A percentile compares a stretch with the other conserved stretches of the same genome.
These are phyloP conservation scores for Vigna nakashimae DNA, from an alignment of 306 rosid genomes.

Conservation along the genomic window DNA sequence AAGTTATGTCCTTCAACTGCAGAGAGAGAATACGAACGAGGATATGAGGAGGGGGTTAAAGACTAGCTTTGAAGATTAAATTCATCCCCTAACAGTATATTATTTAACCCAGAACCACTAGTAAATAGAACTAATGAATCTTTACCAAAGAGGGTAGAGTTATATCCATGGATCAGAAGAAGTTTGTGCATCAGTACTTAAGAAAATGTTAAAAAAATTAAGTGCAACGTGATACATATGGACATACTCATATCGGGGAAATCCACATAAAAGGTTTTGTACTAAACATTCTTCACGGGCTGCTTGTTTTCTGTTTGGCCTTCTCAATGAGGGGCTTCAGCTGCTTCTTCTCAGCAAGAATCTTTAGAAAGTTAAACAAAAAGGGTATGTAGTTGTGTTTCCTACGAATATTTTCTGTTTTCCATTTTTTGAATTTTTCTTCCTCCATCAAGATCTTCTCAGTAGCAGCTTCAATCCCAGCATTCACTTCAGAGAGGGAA, in stretches of 20 bases:
- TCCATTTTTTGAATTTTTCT: slow-evolving; percentile 94
- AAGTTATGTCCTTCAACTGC: neutral
- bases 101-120: slow-evolving; percentile 40
- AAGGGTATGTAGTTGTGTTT: slow-evolving; percentile 99
- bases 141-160: slow-evolving; percentile 33
- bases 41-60: neutral
- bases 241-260: neutral
- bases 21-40: neutral
- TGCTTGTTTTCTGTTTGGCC: slow-evolving; percentile 87
- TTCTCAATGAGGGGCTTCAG: slow-evolving; percentile 97
- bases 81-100: slow-evolving; percentile 16
- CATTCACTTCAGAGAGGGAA: slow-evolving; percentile 88
- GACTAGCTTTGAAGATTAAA: slow-evolving; percentile 20
- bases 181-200: slow-evolving; percentile 38
- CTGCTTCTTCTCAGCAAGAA: slow-evolving; percentile 98
- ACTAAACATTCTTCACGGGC: slow-evolving; percentile 59
- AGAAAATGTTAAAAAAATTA: slow-evolving; percentile 25
- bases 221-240: slow-evolving; percentile 43
- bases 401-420: slow-evolving; percentile 88
- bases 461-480: slow-evolving; percentile 87
- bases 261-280: slow-evolving; percentile 34
- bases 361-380: slow-evolving; percentile 91
- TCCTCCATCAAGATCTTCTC: slow-evolving; percentile 93
- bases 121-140: slow-evolving; percentile 41
- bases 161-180: slow-evolving; percentile 32